These are phyloP conservation scores for Dactylellina haptotyla DNA, from an alignment of 2,329 filamentous ascomycete species.

Conservation along the genomic window DNA sequence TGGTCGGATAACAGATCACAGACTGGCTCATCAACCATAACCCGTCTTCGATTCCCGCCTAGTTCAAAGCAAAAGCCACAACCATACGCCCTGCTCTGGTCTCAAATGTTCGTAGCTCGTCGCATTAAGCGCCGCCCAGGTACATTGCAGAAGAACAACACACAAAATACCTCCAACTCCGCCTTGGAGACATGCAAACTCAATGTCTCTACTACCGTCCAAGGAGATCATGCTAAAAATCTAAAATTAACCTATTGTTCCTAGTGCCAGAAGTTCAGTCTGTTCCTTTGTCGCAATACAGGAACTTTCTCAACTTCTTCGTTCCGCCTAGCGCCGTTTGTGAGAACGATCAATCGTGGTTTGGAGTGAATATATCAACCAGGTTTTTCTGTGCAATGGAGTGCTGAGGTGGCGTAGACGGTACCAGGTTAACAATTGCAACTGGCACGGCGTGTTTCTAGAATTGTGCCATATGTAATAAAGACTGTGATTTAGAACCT, in stretches of 20 bases:
- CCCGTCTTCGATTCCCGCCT: no score
- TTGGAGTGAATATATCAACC: slow-evolving; percentile 13
- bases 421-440: neutral
- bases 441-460: no score
- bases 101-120: neutral
- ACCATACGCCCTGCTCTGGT: neutral
- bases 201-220: neutral
- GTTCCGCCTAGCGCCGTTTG: slow-evolving; percentile 4
- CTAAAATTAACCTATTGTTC: slow-evolving; percentile 5
- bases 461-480: no score
- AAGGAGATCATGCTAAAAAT: neutral
- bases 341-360: neutral
- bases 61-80: neutral
- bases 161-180: neutral
- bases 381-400: no score
- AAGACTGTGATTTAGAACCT: no score
- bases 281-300: neutral
- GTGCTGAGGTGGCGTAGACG: neutral
- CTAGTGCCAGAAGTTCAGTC: neutral
- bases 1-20: no score
- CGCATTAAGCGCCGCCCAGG: neutral
- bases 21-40: no score
- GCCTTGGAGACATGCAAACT: no score
- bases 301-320: neutral
- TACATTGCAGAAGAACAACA: neutral